Evolutionary conservation across 2,329 filamentous ascomycete species (phyloP).

Genomic region (Aurifilum marmelostoma): DNA sequence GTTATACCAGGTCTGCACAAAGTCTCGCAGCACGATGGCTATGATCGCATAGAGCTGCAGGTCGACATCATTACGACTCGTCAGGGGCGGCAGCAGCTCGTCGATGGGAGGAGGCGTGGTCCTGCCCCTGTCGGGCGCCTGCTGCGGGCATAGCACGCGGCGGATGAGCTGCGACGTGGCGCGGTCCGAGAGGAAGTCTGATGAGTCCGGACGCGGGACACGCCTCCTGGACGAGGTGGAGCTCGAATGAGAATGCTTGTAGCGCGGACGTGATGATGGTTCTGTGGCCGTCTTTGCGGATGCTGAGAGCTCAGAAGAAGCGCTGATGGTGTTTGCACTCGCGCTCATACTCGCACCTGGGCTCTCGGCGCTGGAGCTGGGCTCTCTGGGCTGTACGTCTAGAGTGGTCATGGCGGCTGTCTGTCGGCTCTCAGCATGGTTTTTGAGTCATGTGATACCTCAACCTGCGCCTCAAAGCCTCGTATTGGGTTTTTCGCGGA

Average conservation of each 20-base stretch:
- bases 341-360: neutral
- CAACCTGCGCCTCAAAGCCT: neutral
- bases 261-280: constrained; percentile 37
- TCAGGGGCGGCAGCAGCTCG: constrained; percentile 84
- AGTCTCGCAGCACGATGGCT: constrained; percentile 86
- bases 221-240: constrained; percentile 32
- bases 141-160: constrained; percentile 79
- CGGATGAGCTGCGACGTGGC: constrained; percentile 82
- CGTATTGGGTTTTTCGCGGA: neutral
- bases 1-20: constrained; percentile 89
- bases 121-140: constrained; percentile 60
- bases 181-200: constrained; percentile 70
- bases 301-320: constrained; percentile 14
- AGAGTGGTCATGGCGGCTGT: constrained; percentile 25
- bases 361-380: constrained; percentile 23
- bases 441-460: neutral
- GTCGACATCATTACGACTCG: constrained; percentile 92
- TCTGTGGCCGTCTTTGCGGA: constrained; percentile 22
- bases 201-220: constrained; percentile 19
- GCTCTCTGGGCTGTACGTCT: constrained; percentile 22
- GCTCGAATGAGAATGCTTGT: constrained; percentile 27
- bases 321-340: constrained; percentile 2
- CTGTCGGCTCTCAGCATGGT: constrained; percentile 21
- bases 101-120: constrained; percentile 66
- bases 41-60: constrained; percentile 91